Evolutionary conservation across 352 stramenopile genomes (phyloP), one percentile per base, ranked within the genome.

Genomic region (Phytopythium montanum): DNA sequence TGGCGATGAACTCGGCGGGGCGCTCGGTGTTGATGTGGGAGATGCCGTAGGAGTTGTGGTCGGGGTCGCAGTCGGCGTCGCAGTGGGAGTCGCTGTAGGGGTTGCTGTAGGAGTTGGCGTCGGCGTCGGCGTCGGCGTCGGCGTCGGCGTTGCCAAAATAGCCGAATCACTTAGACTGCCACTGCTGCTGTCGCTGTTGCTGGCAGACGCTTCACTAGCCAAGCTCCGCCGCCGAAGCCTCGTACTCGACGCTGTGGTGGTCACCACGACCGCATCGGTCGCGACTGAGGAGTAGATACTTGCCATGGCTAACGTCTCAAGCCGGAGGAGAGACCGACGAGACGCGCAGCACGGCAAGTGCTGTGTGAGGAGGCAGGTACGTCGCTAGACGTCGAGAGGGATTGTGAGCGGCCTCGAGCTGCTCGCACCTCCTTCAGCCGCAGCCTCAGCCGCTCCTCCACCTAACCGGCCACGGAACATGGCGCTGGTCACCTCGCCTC

Each of bases 321-420:
- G 19, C 28, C 5, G 31, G 34, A 18, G 18, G 49, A 18, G 18
- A 31, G 34, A 19, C 21, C 12, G 21, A 51, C 21, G 19, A 56
- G n/a, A 31, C 50, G 31, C 31, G 50, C 19, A 48, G 38, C 52
- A 58, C 34, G 23, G 52, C 52, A 25, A 58, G 52, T 58, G 34
- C 13, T 31, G 52, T 49, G 52, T 56, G 34, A 44, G 39, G 39
- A n/a, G 31, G 59, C 57, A 56, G 48, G 60, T 73, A 73, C 67
- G 70, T 63, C 62, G 70, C 67, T 73, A 75, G 70, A 78, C 67
- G 70, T 78, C 61, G 73, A 72, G 71, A 75, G 49, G 10, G 62
- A 42, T 68, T 78, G 61, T 74, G 65, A 48, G 23, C 53, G 16
- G 46, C 31, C 25, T 6, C 16, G 8, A n/a, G 28, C 46, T 36